These are phyloP conservation scores for Magnolia sinica DNA, from an alignment of 164 flowering plant genomes.

Conservation along the genomic window DNA sequence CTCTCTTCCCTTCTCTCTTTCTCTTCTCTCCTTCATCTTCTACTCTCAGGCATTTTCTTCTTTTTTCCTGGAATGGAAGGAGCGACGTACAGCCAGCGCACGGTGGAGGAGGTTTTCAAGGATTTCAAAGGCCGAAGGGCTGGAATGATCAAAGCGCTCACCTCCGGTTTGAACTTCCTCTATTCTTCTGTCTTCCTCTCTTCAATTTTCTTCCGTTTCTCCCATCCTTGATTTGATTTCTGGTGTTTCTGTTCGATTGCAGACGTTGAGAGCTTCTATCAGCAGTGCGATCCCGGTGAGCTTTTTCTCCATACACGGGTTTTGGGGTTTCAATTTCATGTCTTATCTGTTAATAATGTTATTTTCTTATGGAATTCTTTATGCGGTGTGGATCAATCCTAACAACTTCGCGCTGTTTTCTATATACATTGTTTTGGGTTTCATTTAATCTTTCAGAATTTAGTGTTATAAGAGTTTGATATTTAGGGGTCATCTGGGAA, in stretches of 20 bases:
- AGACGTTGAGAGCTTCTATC: conserved; percentile 57
- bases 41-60: not conserved
- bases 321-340: conserved; percentile 1
- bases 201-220: not conserved
- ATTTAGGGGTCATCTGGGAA: no score
- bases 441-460: no score
- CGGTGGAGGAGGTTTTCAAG: conserved; percentile 53
- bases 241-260: conserved; percentile 19
- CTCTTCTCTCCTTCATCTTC: not conserved
- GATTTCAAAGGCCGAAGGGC: conserved; percentile 54
- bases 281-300: conserved; percentile 72
- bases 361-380: not conserved
- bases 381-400: not conserved
- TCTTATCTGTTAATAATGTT: not conserved
- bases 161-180: conserved; percentile 28
- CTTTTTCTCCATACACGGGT: not conserved
- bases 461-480: no score
- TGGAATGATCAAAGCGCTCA: conserved; percentile 59
- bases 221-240: not conserved
- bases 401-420: no score
- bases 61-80: conserved; percentile 17
- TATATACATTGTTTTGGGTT: no score
- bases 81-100: conserved; percentile 25
- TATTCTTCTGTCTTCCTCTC: not conserved
- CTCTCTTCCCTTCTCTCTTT: not conserved